Percentiles rank a stretch among this genome's conserved stretches.
Evolutionary conservation across 225 moss, liverwort and hornwort genomes (phyloP).

Genomic region (Bryum argenteum): DNA sequence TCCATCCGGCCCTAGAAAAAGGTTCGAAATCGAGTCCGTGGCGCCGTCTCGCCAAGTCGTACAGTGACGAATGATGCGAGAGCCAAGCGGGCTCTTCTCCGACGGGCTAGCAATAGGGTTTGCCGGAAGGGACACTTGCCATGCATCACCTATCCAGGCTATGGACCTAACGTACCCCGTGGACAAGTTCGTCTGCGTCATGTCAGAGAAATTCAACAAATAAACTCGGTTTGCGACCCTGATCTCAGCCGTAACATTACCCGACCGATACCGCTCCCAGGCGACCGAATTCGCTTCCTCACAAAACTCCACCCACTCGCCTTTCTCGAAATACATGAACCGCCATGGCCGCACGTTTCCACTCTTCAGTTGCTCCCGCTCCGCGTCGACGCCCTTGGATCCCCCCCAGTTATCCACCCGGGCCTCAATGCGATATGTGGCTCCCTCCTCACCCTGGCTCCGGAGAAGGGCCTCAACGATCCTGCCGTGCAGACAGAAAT

Average conservation of each 20-base stretch:
- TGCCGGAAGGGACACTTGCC: slow-evolving; percentile 34
- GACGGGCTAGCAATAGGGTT: slow-evolving; percentile 43
- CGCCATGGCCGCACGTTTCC: slow-evolving; percentile 32
- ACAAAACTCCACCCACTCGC: slow-evolving; percentile 48
- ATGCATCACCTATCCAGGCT: slow-evolving; percentile 46
- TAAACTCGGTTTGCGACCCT: slow-evolving; percentile 34
- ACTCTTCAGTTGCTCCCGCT: slow-evolving; percentile 19
- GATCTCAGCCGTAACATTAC: slow-evolving; percentile 37
- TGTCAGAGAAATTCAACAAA: slow-evolving; percentile 39
- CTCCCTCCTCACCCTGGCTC: not conserved
- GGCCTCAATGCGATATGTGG: slow-evolving; percentile 32
- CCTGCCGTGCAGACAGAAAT: slow-evolving; percentile 49
- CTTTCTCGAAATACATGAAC: slow-evolving; percentile 57
- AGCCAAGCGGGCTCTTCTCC: not conserved
- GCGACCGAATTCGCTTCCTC: slow-evolving; percentile 44
- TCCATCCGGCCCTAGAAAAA: slow-evolving; percentile 31
- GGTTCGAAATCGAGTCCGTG: slow-evolving; percentile 41
- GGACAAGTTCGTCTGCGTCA: slow-evolving; percentile 48
- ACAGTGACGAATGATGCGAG: slow-evolving; percentile 24
- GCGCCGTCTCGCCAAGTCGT: slow-evolving; percentile 55
- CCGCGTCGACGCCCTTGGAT: not conserved
- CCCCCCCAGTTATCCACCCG: slow-evolving; percentile 25
- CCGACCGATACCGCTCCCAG: slow-evolving; percentile 37
- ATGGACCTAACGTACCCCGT: slow-evolving; percentile 56
- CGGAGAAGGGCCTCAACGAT: slow-evolving; percentile 35